Conservation (phyloP, 2,329 filamentous ascomycete species). For the Pseudogymnoascus sp. region DNA sequence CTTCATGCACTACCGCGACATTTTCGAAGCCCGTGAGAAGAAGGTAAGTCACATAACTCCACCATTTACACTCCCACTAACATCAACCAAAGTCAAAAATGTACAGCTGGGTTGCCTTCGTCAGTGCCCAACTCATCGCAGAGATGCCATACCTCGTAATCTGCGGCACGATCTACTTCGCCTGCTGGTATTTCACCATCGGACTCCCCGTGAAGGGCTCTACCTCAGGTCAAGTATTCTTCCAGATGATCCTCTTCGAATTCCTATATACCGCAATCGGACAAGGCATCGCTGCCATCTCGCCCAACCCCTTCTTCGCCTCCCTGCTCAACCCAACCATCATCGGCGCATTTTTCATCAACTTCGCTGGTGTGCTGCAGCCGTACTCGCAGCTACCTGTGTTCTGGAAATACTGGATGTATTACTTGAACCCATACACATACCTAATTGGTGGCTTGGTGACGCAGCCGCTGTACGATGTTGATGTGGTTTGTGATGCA, state of each 20-base stretch:
- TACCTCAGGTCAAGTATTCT: constrained; percentile 43
- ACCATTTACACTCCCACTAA: not conserved
- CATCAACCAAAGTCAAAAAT: constrained; percentile 48
- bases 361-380: constrained; percentile 69
- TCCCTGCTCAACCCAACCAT: constrained; percentile 49
- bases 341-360: constrained; percentile 52
- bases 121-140: constrained; percentile 42
- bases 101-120: constrained; percentile 53
- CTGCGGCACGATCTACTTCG: constrained; percentile 38
- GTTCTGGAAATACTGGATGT: constrained; percentile 56
- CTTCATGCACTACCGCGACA: constrained; percentile 48
- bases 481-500: constrained; percentile 38
- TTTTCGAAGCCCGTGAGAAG: constrained; percentile 47
- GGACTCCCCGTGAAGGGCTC: constrained; percentile 28
- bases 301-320: constrained; percentile 53
- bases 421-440: constrained; percentile 55
- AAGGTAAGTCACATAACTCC: not conserved
- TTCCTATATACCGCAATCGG: constrained; percentile 54
- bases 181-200: constrained; percentile 52
- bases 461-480: constrained; percentile 42
- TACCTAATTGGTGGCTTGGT: constrained; percentile 52
- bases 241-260: constrained; percentile 53
- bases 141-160: constrained; percentile 40
- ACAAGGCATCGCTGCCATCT: constrained; percentile 54
- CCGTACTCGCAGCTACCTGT: constrained; percentile 52